Evolutionary conservation across 306 rosid species (phyloP).

Genomic region (Sicyos edulis): DNA sequence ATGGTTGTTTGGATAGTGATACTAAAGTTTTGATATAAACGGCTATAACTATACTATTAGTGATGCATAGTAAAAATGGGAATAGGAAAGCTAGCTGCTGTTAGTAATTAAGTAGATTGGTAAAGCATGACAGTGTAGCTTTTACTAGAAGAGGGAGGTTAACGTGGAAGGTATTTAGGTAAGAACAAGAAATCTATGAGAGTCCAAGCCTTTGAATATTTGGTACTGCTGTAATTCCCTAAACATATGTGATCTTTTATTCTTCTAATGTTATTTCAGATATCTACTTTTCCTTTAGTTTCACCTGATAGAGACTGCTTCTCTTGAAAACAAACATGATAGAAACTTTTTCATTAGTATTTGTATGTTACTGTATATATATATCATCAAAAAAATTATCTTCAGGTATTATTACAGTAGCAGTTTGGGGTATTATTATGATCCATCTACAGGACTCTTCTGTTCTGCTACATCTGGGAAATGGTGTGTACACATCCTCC

Average conservation of each 20-base stretch:
- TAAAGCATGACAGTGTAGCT: background rate
- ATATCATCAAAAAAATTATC: conserved; percentile 15
- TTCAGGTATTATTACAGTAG: conserved; percentile 72
- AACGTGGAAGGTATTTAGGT: background rate
- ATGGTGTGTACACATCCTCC: conserved; percentile 38
- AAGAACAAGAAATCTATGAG: background rate
- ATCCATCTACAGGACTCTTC: conserved; percentile 35
- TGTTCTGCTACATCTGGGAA: conserved; percentile 57
- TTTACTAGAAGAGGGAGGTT: background rate
- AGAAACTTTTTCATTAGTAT: background rate
- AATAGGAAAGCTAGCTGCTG: background rate
- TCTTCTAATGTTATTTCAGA: too few relatives aligned
- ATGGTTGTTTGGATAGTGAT: background rate
- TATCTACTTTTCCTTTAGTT: background rate
- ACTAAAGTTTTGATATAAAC: background rate
- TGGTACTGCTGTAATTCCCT: background rate
- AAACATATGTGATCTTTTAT: background rate
- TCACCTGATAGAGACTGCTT: background rate
- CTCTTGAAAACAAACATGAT: background rate
- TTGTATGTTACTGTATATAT: background rate
- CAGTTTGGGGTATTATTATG: conserved; percentile 34
- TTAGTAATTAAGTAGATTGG: background rate
- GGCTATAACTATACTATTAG: background rate
- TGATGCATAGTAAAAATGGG: background rate
- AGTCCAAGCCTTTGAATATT: background rate